phyloP scores from a whole-genome alignment of 139 green algal genomes.

The Nannochloris sp. region DNA sequence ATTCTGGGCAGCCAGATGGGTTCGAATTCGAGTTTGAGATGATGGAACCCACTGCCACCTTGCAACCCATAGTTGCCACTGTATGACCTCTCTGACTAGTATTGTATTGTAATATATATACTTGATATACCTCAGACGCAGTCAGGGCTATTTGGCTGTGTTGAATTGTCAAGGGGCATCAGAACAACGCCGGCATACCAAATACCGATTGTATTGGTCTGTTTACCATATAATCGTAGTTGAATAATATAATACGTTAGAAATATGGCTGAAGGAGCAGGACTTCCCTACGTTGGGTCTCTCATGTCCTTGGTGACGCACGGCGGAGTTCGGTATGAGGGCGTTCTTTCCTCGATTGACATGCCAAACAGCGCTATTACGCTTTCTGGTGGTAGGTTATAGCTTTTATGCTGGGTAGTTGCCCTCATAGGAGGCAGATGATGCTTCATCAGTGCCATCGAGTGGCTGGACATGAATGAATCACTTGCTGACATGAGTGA shows the following conservation, averaged over 20 bases:
- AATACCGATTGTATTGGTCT: not conserved
- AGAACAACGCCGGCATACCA: not conserved
- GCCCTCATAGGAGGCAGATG: not conserved
- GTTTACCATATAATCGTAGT: not conserved
- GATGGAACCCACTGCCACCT: not conserved
- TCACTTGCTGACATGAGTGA: not conserved
- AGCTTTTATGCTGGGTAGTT: not conserved
- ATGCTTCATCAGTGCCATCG: not conserved
- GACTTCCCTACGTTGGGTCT: conserved; percentile 59
- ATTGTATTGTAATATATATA: too few species aligned
- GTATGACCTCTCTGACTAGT: not conserved
- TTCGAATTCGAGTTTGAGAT: conserved; percentile 19
- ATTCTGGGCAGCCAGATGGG: conserved; percentile 15
- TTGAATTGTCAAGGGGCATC: not conserved
- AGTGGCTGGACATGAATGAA: conserved; percentile 1
- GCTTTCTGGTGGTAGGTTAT: conserved; percentile 59
- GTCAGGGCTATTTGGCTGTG: not conserved
- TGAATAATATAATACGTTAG: not conserved
- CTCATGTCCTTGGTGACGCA: conserved; percentile 78
- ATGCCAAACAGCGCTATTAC: conserved; percentile 83
- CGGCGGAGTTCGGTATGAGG: conserved; percentile 83
- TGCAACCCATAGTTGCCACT: not conserved
- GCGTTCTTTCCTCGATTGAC: conserved; percentile 77
- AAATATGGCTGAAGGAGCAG: conserved; percentile 19
- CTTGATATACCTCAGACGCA: too few species aligned